A percentile compares a stretch with the other conserved stretches of the same genome.
These are phyloP conservation scores for Crassisporium funariophilum DNA, from an alignment of 768 basidiomycete genomes.

Conservation along the genomic window DNA sequence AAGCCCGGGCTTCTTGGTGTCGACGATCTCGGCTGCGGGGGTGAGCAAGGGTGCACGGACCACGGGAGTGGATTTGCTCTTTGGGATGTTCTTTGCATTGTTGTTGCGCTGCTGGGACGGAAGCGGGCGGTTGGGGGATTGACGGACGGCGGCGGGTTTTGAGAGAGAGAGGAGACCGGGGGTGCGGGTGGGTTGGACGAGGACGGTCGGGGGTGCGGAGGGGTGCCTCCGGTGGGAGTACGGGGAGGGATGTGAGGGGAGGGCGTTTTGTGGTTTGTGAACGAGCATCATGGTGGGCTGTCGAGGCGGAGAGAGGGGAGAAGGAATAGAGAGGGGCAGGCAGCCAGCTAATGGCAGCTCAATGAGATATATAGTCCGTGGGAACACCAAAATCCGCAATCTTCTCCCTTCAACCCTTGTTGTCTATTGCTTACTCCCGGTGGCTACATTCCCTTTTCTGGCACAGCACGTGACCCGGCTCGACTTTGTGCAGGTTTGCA, in stretches of 20 bases:
- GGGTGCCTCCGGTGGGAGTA: constrained; percentile 61
- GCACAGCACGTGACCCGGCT: too few relatives aligned
- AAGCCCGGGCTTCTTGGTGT: constrained; percentile 25
- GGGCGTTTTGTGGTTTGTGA: constrained; percentile 43
- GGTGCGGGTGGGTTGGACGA: constrained; percentile 70
- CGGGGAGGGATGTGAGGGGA: constrained; percentile 27
- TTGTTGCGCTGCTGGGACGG: constrained; percentile 26
- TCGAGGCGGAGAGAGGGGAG: constrained; percentile 18
- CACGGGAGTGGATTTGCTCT: constrained; percentile 28
- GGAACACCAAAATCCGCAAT: constrained; percentile 2
- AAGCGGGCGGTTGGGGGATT: constrained; percentile 27
- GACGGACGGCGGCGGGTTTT: constrained; percentile 43
- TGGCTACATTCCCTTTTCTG: constrained; percentile 20
- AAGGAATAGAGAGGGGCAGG: constrained; percentile 21
- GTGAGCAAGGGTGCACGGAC: constrained; percentile 30
- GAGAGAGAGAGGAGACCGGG: constrained; percentile 75
- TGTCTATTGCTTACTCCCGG: constrained; percentile 23
- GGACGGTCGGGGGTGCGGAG: constrained; percentile 55
- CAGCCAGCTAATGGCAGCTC: constrained; percentile 16
- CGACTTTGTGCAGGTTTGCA: too few relatives aligned
- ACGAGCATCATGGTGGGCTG: constrained; percentile 48
- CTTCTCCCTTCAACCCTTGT: constrained; percentile 18
- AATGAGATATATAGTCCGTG: constrained; percentile 19
- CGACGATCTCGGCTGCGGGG: constrained; percentile 25
- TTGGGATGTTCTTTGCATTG: constrained; percentile 28